phyloP scores from a whole-genome alignment of 208 protist species.

The Trichomonas gallinae region DNA sequence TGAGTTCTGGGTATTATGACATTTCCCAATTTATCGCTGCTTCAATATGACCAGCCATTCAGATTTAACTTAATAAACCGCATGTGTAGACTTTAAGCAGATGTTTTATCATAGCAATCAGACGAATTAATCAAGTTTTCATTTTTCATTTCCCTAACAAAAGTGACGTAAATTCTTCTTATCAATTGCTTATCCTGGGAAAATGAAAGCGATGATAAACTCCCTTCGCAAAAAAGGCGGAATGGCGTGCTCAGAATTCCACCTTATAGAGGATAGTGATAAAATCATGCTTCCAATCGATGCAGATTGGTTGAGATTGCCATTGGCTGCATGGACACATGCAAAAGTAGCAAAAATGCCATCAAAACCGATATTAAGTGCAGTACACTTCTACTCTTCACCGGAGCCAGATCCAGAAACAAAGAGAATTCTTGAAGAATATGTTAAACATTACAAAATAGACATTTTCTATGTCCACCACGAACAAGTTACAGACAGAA shows the following conservation, averaged over 20 bases:
- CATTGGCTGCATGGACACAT: neutral
- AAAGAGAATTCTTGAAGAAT: neutral
- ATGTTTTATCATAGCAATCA: too few species aligned
- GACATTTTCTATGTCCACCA: neutral
- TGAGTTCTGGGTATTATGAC: too few species aligned
- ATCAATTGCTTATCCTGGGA: too few species aligned
- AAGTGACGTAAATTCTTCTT: too few species aligned
- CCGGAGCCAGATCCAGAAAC: neutral
- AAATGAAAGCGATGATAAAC: neutral
- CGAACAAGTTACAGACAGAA: neutral
- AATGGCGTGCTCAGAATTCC: neutral
- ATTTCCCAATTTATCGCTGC: too few species aligned
- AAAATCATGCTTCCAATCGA: neutral
- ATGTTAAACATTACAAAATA: neutral
- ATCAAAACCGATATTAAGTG: neutral
- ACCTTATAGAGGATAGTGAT: neutral
- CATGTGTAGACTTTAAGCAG: too few species aligned
- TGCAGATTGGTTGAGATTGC: neutral
- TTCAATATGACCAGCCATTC: too few species aligned
- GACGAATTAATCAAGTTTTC: too few species aligned
- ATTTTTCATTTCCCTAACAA: too few species aligned
- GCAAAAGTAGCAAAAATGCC: neutral
- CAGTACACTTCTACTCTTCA: neutral
- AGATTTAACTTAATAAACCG: too few species aligned
- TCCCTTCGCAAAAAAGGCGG: neutral